A percentile compares a stretch with the other conserved stretches of the same genome.
Conservation (phyloP, 305 asterid genomes). For the Fraxinus latifolia region DNA sequence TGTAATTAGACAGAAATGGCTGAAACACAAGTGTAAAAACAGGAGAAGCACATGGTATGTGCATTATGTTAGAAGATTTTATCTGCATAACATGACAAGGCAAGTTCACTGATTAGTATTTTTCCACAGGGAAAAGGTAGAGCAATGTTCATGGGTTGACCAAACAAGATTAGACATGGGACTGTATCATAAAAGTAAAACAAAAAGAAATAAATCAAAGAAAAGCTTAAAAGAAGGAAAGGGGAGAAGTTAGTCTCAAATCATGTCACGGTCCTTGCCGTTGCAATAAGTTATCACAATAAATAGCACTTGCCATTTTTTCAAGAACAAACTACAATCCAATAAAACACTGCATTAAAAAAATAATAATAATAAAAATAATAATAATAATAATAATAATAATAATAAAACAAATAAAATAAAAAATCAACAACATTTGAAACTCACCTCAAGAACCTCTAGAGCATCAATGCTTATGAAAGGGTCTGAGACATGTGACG, state of each 20-base stretch:
- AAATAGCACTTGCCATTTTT: background rate
- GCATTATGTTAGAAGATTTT: background rate
- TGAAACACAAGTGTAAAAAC: background rate
- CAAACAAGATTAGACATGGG: background rate
- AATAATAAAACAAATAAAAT: background rate
- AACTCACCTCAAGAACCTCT: constrained; percentile 86
- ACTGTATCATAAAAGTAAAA: background rate
- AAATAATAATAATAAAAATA: background rate
- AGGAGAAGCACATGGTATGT: background rate
- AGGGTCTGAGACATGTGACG: constrained; percentile 85
- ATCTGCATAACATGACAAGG: background rate
- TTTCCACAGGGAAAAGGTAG: background rate
- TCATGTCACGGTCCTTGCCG: background rate
- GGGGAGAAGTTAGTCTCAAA: background rate
- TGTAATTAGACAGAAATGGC: background rate
- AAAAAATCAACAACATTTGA: background rate
- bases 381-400: background rate
- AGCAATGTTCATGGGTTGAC: background rate
- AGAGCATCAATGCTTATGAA: constrained; percentile 90
- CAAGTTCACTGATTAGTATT: background rate
- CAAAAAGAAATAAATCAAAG: background rate
- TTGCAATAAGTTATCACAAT: background rate
- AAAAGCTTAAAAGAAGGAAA: background rate
- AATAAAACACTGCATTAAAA: background rate
- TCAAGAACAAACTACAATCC: background rate